Percentiles rank a stretch among this genome's conserved stretches.
Conservation (phyloP, 2,329 filamentous ascomycete species). For the Cladophialophora psammophila region DNA sequence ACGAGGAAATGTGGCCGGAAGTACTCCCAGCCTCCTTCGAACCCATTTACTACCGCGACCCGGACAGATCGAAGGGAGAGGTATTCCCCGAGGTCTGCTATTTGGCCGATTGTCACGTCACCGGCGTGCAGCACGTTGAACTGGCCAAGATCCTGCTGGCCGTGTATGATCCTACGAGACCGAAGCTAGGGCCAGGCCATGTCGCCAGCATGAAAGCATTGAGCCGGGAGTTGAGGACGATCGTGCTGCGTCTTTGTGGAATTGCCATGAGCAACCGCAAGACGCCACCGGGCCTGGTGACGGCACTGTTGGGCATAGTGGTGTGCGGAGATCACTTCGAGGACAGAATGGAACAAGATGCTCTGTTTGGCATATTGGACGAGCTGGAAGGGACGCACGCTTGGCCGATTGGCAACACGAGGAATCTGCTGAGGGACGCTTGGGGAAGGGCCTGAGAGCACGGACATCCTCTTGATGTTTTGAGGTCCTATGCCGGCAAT, state of each 20-base stretch:
- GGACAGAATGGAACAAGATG: slow-evolving; percentile 42
- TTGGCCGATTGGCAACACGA: slow-evolving; percentile 59
- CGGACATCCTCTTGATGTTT: neutral
- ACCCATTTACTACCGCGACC: slow-evolving; percentile 60
- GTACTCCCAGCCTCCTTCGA: slow-evolving; percentile 58
- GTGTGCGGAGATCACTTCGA: slow-evolving; percentile 47
- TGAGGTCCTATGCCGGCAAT: neutral
- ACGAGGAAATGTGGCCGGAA: slow-evolving; percentile 25
- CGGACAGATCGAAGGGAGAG: slow-evolving; percentile 46
- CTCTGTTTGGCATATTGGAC: slow-evolving; percentile 44
- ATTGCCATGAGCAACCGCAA: slow-evolving; percentile 65
- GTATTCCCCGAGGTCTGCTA: slow-evolving; percentile 67
- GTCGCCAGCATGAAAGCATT: slow-evolving; percentile 29
- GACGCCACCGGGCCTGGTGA: slow-evolving; percentile 64
- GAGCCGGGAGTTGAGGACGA: slow-evolving; percentile 44
- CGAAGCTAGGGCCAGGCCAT: slow-evolving; percentile 54
- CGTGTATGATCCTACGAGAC: slow-evolving; percentile 63
- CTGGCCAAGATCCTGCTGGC: slow-evolving; percentile 65
- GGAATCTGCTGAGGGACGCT: slow-evolving; percentile 55
- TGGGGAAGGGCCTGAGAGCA: slow-evolving; percentile 50
- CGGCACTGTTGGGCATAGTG: slow-evolving; percentile 45
- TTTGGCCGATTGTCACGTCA: slow-evolving; percentile 64
- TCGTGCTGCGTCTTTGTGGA: slow-evolving; percentile 64
- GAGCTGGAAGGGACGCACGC: slow-evolving; percentile 60
- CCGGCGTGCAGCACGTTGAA: slow-evolving; percentile 67